Evolutionary conservation across 1,284 basidiomycete species (phyloP).

Genomic region (Coriolopsis trogii): DNA sequence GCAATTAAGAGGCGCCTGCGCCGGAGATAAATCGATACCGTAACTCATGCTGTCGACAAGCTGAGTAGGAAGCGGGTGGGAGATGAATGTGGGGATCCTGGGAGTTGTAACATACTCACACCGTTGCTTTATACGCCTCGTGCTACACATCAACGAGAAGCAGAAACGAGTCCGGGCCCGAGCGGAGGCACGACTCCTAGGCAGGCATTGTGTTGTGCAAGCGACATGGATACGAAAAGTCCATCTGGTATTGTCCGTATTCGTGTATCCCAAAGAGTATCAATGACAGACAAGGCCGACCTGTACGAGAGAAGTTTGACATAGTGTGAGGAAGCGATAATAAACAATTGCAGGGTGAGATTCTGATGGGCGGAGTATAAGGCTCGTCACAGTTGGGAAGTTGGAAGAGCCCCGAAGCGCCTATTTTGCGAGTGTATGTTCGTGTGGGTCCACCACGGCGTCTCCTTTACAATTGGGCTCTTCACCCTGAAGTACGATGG

Average conservation of each 20-base stretch:
- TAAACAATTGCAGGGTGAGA: conserved; percentile 1
- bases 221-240: conserved; percentile 4
- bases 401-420: background rate
- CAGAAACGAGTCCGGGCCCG: background rate
- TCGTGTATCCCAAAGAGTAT: background rate
- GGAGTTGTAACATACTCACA: background rate
- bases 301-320: background rate
- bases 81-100: conserved; percentile 13
- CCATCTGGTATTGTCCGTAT: background rate
- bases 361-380: conserved; percentile 11
- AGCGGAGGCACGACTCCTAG: background rate
- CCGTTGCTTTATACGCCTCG: conserved; percentile 11
- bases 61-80: background rate
- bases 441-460: conserved; percentile 10
- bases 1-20: conserved; percentile 20
- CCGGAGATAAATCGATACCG: conserved; percentile 10
- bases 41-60: conserved; percentile 9
- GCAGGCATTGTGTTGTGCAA: conserved; percentile 7
- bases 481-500: too few relatives aligned
- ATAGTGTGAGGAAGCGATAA: background rate
- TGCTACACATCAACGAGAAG: background rate
- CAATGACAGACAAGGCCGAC: conserved; percentile 3
- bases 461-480: too few relatives aligned
- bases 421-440: conserved; percentile 4
- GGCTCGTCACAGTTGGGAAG: background rate